Percentiles rank a stretch among this genome's conserved stretches.
Evolutionary conservation across 169 alveolate genomes (phyloP).

Genomic region (Fabrea salina): DNA sequence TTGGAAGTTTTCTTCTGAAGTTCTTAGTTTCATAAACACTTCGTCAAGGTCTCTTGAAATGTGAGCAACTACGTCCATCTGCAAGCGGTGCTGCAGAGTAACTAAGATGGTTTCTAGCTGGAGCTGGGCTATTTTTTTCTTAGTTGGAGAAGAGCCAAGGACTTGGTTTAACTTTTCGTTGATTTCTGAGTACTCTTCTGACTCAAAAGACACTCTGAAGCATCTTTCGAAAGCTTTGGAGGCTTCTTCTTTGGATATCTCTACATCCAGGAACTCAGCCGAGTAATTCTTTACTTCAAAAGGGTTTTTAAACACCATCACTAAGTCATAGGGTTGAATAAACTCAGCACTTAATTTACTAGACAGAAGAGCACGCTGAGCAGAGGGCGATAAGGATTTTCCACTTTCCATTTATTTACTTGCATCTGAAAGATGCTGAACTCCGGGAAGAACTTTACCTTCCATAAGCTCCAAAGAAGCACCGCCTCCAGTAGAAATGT

Average conservation of each 20-base stretch:
- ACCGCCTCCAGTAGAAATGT: constrained; percentile 99
- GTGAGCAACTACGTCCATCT: not conserved
- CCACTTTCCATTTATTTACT: not conserved
- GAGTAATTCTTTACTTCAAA: too few relatives aligned
- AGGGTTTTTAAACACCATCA: too few relatives aligned
- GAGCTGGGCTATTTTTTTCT: not conserved
- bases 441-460: constrained; percentile 98
- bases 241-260: too few relatives aligned
- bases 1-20: not conserved
- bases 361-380: too few relatives aligned
- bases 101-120: not conserved
- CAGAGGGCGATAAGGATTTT: not conserved
- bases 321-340: too few relatives aligned
- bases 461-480: constrained; percentile 97
- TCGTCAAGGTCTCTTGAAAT: constrained; percentile 11
- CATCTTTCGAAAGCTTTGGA: too few relatives aligned
- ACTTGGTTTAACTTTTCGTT: too few relatives aligned
- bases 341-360: too few relatives aligned
- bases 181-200: too few relatives aligned
- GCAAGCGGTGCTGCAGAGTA: not conserved
- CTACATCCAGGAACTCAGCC: too few relatives aligned
- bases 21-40: not conserved
- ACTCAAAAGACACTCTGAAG: too few relatives aligned
- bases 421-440: constrained; percentile 80
- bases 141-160: too few relatives aligned